A percentile compares a stretch with the other conserved stretches of the same genome.
phyloP scores from a whole-genome alignment of 1,284 basidiomycete species.

The Trametes pubescens region DNA sequence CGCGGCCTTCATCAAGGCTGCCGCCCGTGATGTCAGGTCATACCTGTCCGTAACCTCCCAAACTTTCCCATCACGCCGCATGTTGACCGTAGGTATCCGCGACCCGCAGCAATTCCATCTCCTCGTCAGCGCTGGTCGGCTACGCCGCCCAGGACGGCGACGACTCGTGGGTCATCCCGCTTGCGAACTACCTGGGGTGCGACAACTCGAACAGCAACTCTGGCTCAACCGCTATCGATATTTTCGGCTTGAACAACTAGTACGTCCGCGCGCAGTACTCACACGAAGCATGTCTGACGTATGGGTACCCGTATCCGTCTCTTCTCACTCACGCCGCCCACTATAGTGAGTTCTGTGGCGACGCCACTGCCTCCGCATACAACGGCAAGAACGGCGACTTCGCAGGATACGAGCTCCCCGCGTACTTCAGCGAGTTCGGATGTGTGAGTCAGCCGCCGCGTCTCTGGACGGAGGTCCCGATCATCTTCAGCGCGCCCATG shows the following conservation, averaged over 20 bases:
- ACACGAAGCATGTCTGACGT: conserved; percentile 18
- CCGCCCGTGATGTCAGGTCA: conserved; percentile 87
- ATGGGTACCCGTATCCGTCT: neutral
- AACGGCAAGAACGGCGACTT: conserved; percentile 60
- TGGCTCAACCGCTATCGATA: conserved; percentile 75
- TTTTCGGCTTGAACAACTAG: conserved; percentile 88
- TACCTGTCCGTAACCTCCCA: conserved; percentile 63
- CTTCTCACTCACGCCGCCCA: conserved; percentile 5
- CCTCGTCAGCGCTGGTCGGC: conserved; percentile 76
- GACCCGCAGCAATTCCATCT: conserved; percentile 64
- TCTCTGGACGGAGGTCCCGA: conserved; percentile 81
- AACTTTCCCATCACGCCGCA: conserved; percentile 6
- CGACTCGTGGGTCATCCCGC: conserved; percentile 67
- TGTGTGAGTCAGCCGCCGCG: conserved; percentile 73
- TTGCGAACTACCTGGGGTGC: conserved; percentile 87
- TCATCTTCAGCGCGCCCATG: conserved; percentile 80
- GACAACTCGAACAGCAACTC: conserved; percentile 63
- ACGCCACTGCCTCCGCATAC: conserved; percentile 63
- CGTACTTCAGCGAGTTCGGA: conserved; percentile 93
- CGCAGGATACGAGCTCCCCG: conserved; percentile 77
- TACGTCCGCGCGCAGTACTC: conserved; percentile 46
- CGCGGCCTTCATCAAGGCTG: conserved; percentile 88
- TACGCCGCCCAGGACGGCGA: conserved; percentile 88
- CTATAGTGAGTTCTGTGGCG: conserved; percentile 82
- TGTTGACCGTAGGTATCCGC: conserved; percentile 17